Evolutionary conservation across 805 yeast genomes (phyloP), one percentile per base, ranked within the genome.

Genomic region (Candida ulmi): DNA sequence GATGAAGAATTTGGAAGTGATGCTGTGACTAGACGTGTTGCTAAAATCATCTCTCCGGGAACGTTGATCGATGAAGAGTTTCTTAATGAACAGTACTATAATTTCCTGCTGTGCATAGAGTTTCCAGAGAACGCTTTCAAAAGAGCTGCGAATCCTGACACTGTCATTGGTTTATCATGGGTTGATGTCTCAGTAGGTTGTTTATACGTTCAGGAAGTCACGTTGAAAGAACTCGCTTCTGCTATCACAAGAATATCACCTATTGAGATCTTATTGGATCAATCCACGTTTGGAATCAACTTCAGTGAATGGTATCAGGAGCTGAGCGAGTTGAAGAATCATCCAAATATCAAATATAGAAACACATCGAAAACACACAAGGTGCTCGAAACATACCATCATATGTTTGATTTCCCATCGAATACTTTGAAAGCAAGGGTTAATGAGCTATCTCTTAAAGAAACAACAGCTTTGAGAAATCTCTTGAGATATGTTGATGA

Each of bases 21-120:
- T 8, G 55, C 58, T 38, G 72, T 83, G 17, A 75, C 73, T 31
- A 67, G 99, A 34, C 80, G 85, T 26, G 78, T 93, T 0, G 72
- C 87, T 7, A 66, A 97, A 31, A 76, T 91, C 8, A 77, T 93
- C 2, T 83, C 97, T 0, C 96, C 97, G 0, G 99, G 99, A 1
- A 91, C 98, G 0, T 71, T 91, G 26, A 74, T 91, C 11, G 96
- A 87, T 52, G 97, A 91, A 51, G 78, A 83, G 0, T 80, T 91
- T 45, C 65, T 91, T 52, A 84, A 88, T 55, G 77, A 76, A 41
- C 76, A 76, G 43, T 72, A 75, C 35, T 84, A 84, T 49, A 87
- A 88, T 52, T 88, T 70, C 54, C 62, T 91, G 27, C 65, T 83
- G 18, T 74, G 86, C 5, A 68, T 91, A 12, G 71, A 74, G 8